Base-by-base conservation (phyloP, 2,329 filamentous ascomycete genomes). In the Pestalotiopsis sp. region DNA sequence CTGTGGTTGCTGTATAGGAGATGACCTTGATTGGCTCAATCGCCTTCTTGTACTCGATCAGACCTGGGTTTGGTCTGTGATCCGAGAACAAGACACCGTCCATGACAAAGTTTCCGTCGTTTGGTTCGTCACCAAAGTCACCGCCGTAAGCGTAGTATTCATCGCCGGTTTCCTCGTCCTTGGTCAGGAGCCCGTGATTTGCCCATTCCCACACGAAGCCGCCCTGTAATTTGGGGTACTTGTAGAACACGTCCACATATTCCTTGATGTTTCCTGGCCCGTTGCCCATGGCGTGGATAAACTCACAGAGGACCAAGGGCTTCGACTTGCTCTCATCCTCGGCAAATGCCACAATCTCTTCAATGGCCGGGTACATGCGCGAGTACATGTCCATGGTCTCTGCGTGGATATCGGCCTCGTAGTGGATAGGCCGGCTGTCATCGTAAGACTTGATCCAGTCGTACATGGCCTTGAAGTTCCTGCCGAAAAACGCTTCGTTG, bases 401-500 rank as follows among this genome's bases (percentile, higher is more conserved):
- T 1, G 88, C 88, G 31, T 85, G 77, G 60, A 83, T 81, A 72
- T 91, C 89, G 2, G 84, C 86, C 75, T 91, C 89, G 74, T 91
- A 91, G 75, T 91, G 89, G 4, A 91, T 80, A 0, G 84, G 84
- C 31, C 89, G 81, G 25, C 83, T 87, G 3, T 82, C 79, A 73
- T 91, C 89, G 41, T 84, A 83, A 0, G 78, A 75, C 70, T 88
- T 89, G 73, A 89, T 86, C 78, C 83, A 89, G 4, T 86, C 78
- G 69, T 89, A 89, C 90, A 92, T 92, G 12, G 87, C 86, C 49
- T 81, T 81, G 70, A 90, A 87, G 71, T 92, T 92, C 6, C 82
- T 80, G 0, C 90, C 90, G 69, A 90, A 91, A 77, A 91, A 91
- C 0, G 89, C 86, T 75, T 92, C 90, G 70, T 92, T 92, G 0